A percentile compares a stretch with the other conserved stretches of the same genome.
phyloP scores from a whole-genome alignment of 2,329 filamentous ascomycete species.

The Penicillium sp. region DNA sequence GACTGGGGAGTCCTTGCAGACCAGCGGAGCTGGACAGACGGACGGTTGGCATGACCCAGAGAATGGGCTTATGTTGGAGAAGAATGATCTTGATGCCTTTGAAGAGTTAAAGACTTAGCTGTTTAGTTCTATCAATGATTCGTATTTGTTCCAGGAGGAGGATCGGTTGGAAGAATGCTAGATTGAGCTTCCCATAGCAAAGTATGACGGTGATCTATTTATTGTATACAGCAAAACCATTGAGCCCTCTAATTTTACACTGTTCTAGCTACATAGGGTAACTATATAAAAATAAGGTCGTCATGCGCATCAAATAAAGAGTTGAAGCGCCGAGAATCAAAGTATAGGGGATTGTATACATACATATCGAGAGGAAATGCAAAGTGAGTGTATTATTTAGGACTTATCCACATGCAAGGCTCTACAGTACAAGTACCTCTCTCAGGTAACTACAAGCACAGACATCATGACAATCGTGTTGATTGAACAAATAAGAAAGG shows the following conservation, averaged over 20 bases:
- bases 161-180: background rate
- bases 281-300: too few species aligned
- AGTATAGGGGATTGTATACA: background rate
- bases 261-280: too few species aligned
- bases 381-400: background rate
- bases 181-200: background rate
- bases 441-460: constrained; percentile 24
- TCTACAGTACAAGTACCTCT: background rate
- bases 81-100: background rate
- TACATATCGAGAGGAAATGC: background rate
- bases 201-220: too few species aligned
- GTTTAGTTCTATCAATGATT: background rate
- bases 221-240: too few species aligned
- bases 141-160: background rate
- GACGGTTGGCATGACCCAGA: background rate
- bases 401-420: background rate
- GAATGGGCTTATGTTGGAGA: background rate
- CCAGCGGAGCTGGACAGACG: background rate
- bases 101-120: background rate
- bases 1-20: background rate
- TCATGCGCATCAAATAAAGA: too few species aligned
- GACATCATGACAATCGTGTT: constrained; percentile 37
- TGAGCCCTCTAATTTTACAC: too few species aligned
- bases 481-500: constrained; percentile 22
- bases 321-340: background rate